phyloP scores from a whole-genome alignment of 1,139 yeast species.

The Geotrichum histeridarum region DNA sequence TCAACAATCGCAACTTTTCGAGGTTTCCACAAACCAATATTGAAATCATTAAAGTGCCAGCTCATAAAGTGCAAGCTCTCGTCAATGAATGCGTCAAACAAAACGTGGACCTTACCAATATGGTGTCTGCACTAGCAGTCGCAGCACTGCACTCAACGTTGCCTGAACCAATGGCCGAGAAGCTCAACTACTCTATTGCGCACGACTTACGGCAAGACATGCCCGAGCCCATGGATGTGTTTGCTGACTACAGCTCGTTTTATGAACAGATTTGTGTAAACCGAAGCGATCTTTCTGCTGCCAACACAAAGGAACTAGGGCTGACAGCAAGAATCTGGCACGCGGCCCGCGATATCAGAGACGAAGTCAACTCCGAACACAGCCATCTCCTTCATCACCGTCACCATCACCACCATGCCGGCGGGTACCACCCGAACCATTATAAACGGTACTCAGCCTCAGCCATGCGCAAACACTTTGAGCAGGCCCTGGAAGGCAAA shows the following conservation, averaged over 20 bases:
- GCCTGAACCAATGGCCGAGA: background rate
- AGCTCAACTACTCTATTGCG: background rate
- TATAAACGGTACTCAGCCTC: no score
- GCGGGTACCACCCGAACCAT: no score
- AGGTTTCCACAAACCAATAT: slow-evolving; percentile 3
- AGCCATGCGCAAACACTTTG: no score
- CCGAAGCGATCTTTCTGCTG: no score
- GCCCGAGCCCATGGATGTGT: no score
- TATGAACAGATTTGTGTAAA: no score
- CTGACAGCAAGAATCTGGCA: background rate
- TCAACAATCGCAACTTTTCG: background rate
- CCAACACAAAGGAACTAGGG: background rate
- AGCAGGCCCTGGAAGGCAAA: no score
- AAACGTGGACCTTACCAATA: background rate
- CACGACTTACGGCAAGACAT: slow-evolving; percentile 1
- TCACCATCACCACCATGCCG: no score
- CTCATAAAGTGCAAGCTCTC: background rate
- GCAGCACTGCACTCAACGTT: background rate
- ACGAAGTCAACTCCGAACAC: no score
- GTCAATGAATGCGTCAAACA: background rate
- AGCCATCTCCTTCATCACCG: no score
- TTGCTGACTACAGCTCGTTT: no score
- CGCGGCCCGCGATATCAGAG: no score
- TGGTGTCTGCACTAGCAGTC: slow-evolving; percentile 1
- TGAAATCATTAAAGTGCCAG: background rate